These are phyloP conservation scores for Lecanosticta acicola DNA, from an alignment of 2,329 filamentous ascomycete genomes.

Conservation along the genomic window DNA sequence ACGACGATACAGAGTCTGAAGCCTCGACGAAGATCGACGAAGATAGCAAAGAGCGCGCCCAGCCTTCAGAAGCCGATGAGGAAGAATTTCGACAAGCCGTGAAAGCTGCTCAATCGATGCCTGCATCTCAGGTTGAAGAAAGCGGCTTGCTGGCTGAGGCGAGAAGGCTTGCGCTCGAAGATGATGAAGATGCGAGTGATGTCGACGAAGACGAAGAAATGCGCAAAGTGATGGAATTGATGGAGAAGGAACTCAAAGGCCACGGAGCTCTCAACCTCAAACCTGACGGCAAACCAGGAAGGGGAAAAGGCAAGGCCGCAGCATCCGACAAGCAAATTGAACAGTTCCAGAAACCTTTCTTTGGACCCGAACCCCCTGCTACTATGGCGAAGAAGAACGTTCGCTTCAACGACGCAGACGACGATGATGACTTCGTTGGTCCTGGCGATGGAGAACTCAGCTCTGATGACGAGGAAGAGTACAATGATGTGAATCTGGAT, in stretches of 20 bases:
- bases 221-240: constrained; percentile 57
- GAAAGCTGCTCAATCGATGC: constrained; percentile 80
- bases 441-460: constrained; percentile 29
- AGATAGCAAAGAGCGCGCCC: constrained; percentile 36
- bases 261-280: constrained; percentile 57
- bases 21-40: constrained; percentile 24
- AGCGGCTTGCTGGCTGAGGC: constrained; percentile 33
- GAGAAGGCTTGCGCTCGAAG: constrained; percentile 32
- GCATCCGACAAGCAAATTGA: constrained; percentile 6
- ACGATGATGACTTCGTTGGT: constrained; percentile 38
- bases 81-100: constrained; percentile 81
- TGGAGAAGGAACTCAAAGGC: constrained; percentile 66
- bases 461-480: constrained; percentile 43
- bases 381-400: constrained; percentile 18
- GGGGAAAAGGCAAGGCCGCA: constrained; percentile 29
- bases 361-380: constrained; percentile 30
- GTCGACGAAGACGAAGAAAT: constrained; percentile 56
- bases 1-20: constrained; percentile 45
- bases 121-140: constrained; percentile 36
- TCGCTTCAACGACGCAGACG: constrained; percentile 32
- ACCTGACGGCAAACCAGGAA: constrained; percentile 22
- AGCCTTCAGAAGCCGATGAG: constrained; percentile 61
- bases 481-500: constrained; percentile 76
- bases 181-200: constrained; percentile 41
- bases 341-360: constrained; percentile 15